Base-by-base conservation (phyloP, 2,329 filamentous ascomycete species). In the Penicillium sp. region DNA sequence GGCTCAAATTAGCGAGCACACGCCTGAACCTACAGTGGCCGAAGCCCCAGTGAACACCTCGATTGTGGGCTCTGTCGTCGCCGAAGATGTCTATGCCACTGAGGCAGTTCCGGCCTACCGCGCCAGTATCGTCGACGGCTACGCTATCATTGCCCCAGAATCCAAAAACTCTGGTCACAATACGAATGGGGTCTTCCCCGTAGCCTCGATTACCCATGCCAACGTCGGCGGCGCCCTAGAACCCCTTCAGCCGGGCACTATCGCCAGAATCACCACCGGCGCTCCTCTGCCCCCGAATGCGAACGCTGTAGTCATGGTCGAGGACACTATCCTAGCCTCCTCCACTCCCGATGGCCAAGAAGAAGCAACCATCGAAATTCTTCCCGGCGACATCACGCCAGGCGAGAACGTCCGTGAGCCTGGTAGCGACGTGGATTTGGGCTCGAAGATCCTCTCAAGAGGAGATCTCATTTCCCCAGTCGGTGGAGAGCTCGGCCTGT, bases 51-150 rank as follows among this genome's bases (percentile, higher is more conserved):
- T 94, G 3, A 71, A 84, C 44, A 73, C 76, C 21, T 67, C 69
- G 2, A 70, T 97, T 1, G 78, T 91, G 1, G 88, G 88, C 6
- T 80, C 78, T 7, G 83, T 97, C 1, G 72, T 98, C 2, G 89
- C 91, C 0, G 81, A 89, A 59, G 85, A 94, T 51, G 83, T 98
- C 16, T 78, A 74, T 26, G 88, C 93, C 0, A 69, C 70, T 3
- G 91, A 96, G 61, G 80, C 84, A 6, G 93, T 98, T 0, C 93
- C 93, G 0, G 93, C 91, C 0, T 98, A 94, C 68, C 77, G 89
- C 43, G 93, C 93, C 13, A 97, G 91, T 60, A 97, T 96, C 27
- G 93, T 98, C 1, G 93, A 98, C 63, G 93, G 93, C 1, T 98
- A 98, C 59, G 93, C 93, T 2, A 79, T 94, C 0, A 81, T 90